phyloP scores from a whole-genome alignment of 345 rosid genomes.

The Rhodamnia argentea region DNA sequence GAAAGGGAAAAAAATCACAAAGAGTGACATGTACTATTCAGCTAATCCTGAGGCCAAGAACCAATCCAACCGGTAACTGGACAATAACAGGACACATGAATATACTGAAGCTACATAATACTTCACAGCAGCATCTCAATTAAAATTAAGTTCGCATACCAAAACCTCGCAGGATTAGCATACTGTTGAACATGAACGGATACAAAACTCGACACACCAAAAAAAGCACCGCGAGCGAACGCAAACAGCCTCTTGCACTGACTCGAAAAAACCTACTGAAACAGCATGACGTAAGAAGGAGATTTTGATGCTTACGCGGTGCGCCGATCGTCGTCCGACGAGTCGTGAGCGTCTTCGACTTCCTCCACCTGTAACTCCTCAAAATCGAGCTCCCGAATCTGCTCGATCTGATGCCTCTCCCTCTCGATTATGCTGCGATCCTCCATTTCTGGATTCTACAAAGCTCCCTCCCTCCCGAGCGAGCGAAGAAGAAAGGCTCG shows the following conservation, averaged over 20 bases:
- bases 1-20: not conserved
- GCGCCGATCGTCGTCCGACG: conserved; percentile 15
- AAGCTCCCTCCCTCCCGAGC: not conserved
- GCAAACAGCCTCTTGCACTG: not conserved
- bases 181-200: not conserved
- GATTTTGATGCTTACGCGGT: conserved; percentile 14
- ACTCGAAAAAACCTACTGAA: not conserved
- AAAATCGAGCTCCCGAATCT: conserved; percentile 75
- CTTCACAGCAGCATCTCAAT: not conserved
- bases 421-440: conserved; percentile 36
- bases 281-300: not conserved
- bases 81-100: not conserved
- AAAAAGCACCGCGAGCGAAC: not conserved
- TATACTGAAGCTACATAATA: not conserved
- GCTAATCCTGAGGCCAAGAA: not conserved
- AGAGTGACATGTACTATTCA: not conserved
- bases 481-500: not conserved
- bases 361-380: conserved; percentile 88
- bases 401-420: conserved; percentile 83
- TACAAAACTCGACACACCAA: not conserved
- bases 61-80: not conserved
- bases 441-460: conserved; percentile 6
- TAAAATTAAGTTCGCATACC: not conserved
- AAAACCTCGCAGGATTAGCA: not conserved
- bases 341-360: conserved; percentile 43